Base-by-base conservation (phyloP, 1,284 basidiomycete species). In the Fomitopsis palustris region DNA sequence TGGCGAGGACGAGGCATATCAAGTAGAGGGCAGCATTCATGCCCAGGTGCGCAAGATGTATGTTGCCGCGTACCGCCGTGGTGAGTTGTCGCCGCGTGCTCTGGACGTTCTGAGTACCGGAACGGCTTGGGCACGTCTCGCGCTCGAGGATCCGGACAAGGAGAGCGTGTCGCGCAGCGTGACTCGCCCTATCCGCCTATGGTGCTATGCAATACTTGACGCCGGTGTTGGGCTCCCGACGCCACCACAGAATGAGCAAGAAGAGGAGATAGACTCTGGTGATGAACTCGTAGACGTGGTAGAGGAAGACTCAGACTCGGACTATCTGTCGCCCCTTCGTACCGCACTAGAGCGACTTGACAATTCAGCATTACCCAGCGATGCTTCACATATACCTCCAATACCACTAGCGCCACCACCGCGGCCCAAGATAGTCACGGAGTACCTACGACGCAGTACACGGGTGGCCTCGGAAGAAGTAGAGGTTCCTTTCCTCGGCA, bases 71-170 rank as follows among this genome's bases (percentile, higher is more conserved):
- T 93, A 88, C 69, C 78, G 88, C 56, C 70, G 67, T 0, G 90
- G 89, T 2, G 68, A 72, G 1, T 70, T 93, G 27, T 77, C 81
- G 19, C 81, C 86, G 0, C 79, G 81, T 59, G 70, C 85, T 17
- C 70, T 88, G 69, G 85, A 92, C 63, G 69, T 81, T 8, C 69
- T 91, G 54, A 82, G 74, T 57, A 85, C 85, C 0, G 82, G 81
- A 21, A 86, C 86, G 0, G 83, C 77, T 60, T 92, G 89, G 87
- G 84, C 87, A 5, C 76, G 78, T 35, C 68, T 85, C n/a, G 91
- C 90, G 68, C 78, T 93, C 23, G 90, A 93, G 60, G 81, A 85
- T 64, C 91, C 91, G 0, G 91, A 93, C 69, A 60, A 81, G 39
- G 87, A 90, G 70, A 83, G 80, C 1, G 84, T 86, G 7, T 75